Conservation (phyloP, 2,329 filamentous ascomycete genomes). For the Scopulariopsis brevicaulis region DNA sequence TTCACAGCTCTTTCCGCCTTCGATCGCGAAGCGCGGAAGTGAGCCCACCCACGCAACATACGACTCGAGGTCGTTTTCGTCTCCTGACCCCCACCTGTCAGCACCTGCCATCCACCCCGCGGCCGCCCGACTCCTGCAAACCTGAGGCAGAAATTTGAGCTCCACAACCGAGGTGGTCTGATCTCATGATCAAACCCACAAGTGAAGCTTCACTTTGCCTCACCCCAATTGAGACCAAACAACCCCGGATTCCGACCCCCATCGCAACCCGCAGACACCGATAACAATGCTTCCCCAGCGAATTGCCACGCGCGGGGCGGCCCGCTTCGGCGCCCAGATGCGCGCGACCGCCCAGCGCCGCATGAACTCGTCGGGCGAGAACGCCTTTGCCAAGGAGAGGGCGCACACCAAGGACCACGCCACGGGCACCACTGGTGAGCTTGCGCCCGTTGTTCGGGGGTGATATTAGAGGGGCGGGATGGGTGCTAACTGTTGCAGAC, state of each 20-base stretch:
- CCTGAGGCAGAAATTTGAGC: slow-evolving; percentile 3
- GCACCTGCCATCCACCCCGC: not conserved
- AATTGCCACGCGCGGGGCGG: slow-evolving; percentile 46
- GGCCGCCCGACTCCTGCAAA: not conserved
- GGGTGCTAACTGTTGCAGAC: slow-evolving; percentile 40
- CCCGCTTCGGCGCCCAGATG: slow-evolving; percentile 51
- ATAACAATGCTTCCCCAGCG: slow-evolving; percentile 54
- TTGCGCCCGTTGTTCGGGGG: not conserved
- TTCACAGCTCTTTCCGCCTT: not conserved
- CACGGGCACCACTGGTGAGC: slow-evolving; percentile 66
- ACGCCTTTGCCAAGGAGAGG: slow-evolving; percentile 89
- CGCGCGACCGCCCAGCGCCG: slow-evolving; percentile 56
- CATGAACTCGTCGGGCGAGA: slow-evolving; percentile 66
- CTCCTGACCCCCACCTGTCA: not conserved
- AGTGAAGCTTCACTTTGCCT: not conserved
- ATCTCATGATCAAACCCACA: not conserved
- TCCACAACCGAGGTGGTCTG: slow-evolving; percentile 4
- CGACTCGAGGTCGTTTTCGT: not conserved
- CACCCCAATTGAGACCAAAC: not conserved
- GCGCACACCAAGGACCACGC: slow-evolving; percentile 86
- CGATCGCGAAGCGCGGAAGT: not conserved
- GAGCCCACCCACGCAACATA: not conserved
- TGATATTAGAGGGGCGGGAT: slow-evolving; percentile 10
- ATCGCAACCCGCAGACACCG: slow-evolving; percentile 1
- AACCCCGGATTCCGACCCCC: not conserved